Evolutionary conservation across 257 asterid genomes (phyloP).

Genomic region (Solanum bulbocastanum): DNA sequence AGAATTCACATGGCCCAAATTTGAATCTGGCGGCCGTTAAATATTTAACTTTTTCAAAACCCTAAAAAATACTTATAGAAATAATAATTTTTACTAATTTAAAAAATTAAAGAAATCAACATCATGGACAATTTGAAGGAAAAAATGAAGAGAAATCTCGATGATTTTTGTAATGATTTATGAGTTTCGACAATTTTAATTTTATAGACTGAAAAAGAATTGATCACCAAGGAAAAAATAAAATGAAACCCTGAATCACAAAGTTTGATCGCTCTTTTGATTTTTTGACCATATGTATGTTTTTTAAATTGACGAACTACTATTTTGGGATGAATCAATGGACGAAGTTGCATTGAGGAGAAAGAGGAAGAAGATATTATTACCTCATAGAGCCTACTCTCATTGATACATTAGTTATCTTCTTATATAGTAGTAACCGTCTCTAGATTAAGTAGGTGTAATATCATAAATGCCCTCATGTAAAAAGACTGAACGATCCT

Average conservation of each 20-base stretch:
- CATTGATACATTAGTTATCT: too few species aligned
- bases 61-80: neutral
- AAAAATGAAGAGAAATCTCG: neutral
- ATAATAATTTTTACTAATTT: neutral
- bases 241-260: too few species aligned
- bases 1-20: too few species aligned
- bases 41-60: neutral
- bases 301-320: too few species aligned
- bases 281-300: too few species aligned
- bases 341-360: too few species aligned
- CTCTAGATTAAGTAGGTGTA: neutral
- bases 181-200: too few species aligned
- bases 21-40: neutral
- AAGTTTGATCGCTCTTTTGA: too few species aligned
- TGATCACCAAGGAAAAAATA: too few species aligned
- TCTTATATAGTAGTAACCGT: neutral
- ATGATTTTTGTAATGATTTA: neutral
- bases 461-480: too few species aligned
- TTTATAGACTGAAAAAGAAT: too few species aligned
- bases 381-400: neutral
- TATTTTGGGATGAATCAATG: too few species aligned
- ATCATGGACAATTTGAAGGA: neutral
- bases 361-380: neutral
- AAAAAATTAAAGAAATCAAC: neutral
- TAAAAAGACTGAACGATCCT: neutral